Conservation (phyloP, 2,329 filamentous ascomycete genomes). For the Penicillium nordicum region DNA sequence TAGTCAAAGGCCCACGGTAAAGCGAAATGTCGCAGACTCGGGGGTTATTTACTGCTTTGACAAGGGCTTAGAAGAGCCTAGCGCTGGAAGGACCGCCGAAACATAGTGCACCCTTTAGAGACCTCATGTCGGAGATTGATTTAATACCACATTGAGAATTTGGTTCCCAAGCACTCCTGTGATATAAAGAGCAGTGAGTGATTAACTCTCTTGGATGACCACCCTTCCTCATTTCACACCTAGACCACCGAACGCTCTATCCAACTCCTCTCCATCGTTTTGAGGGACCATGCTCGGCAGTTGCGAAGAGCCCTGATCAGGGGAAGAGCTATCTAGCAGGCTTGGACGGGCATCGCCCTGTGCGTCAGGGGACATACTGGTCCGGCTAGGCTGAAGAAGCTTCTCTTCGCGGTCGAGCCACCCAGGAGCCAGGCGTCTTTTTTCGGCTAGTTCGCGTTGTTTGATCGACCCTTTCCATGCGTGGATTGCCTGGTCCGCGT, state of each 20-base stretch:
- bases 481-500: constrained; percentile 63
- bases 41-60: background rate
- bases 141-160: too few relatives aligned
- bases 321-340: constrained; percentile 38
- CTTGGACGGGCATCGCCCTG: constrained; percentile 24
- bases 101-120: background rate
- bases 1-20: background rate
- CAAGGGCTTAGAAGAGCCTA: background rate
- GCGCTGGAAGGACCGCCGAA: background rate
- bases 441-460: constrained; percentile 60
- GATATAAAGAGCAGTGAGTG: background rate
- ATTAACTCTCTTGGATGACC: background rate
- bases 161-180: background rate
- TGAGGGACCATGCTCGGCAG: constrained; percentile 42
- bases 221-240: constrained; percentile 38
- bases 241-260: constrained; percentile 52
- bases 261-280: constrained; percentile 52
- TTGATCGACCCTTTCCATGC: constrained; percentile 65
- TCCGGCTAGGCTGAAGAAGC: constrained; percentile 52
- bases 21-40: background rate
- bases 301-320: constrained; percentile 30
- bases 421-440: constrained; percentile 60
- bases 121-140: background rate
- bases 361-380: constrained; percentile 11
- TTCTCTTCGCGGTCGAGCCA: constrained; percentile 63